Conservation (phyloP, 2,329 filamentous ascomycete species). For the Ceratocystis harringtonii region DNA sequence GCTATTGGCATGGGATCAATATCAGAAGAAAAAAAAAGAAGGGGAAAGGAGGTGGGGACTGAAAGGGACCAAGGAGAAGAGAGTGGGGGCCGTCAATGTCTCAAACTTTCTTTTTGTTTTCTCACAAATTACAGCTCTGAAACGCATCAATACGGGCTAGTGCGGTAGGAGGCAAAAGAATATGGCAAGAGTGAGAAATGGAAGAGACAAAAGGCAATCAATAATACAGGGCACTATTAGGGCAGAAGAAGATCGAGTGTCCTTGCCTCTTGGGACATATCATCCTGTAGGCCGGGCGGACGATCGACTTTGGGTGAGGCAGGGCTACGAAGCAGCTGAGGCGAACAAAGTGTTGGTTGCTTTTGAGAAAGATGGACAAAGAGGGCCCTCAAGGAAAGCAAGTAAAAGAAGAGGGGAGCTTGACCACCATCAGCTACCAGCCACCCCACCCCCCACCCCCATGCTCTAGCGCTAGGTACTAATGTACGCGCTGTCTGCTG, state of each 20-base stretch:
- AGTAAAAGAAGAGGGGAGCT: neutral
- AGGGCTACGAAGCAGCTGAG: no score
- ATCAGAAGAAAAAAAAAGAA: neutral
- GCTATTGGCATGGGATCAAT: neutral
- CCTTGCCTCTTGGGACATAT: no score
- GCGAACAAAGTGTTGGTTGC: no score
- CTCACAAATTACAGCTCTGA: neutral
- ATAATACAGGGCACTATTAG: neutral
- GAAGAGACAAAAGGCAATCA: no score
- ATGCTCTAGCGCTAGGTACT: neutral
- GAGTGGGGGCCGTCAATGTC: neutral
- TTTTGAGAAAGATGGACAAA: no score
- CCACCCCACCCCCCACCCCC: neutral
- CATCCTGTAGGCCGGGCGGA: no score
- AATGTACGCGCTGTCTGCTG: neutral
- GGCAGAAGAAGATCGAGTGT: neutral
- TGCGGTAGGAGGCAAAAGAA: neutral
- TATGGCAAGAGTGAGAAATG: no score
- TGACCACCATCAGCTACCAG: neutral
- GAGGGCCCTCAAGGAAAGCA: neutral
- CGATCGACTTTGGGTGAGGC: no score
- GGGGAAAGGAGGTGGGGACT: neutral
- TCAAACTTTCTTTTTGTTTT: constrained; percentile 1
- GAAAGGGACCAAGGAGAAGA: neutral
- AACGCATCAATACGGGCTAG: neutral